Percentiles rank a stretch among this genome's conserved stretches.
phyloP scores from a whole-genome alignment of 106 monocot species.

The Hemerocallis citrina region DNA sequence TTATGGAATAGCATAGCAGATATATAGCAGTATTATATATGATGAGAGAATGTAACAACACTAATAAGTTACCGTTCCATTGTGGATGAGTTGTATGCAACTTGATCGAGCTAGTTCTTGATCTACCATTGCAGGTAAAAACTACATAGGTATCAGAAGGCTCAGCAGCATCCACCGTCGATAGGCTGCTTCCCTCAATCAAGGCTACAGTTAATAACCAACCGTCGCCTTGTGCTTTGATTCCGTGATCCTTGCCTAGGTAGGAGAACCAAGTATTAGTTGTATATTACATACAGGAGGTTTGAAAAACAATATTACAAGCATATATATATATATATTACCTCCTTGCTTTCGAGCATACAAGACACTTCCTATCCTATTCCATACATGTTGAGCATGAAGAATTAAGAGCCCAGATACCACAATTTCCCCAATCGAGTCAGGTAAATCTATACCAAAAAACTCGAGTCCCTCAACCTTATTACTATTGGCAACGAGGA shows the following conservation, averaged over 20 bases:
- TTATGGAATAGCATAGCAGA: not conserved
- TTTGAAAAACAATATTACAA: not conserved
- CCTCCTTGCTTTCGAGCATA: constrained; percentile 61
- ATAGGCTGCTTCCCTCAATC: constrained; percentile 61
- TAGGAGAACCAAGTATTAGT: too few relatives aligned
- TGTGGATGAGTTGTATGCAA: constrained; percentile 62
- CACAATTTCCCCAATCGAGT: constrained; percentile 70
- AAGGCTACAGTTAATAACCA: constrained; percentile 86
- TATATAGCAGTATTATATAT: not conserved
- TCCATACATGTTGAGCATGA: constrained; percentile 53
- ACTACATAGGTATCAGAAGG: constrained; percentile 70
- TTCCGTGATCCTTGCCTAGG: constrained; percentile 76
- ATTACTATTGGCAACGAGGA: constrained; percentile 37
- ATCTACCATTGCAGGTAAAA: constrained; percentile 73
- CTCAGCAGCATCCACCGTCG: constrained; percentile 38
- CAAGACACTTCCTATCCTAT: constrained; percentile 44
- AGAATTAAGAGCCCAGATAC: constrained; percentile 61
- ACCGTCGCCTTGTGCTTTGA: constrained; percentile 90
- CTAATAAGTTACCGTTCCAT: constrained; percentile 77
- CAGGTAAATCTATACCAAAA: constrained; percentile 75
- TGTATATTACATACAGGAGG: too few relatives aligned
- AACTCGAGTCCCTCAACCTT: constrained; percentile 63
- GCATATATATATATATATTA: constrained; percentile 5
- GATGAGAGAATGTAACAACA: not conserved
- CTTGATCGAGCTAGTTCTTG: constrained; percentile 81